Base-by-base conservation (phyloP, 1,139 yeast genomes). In the Protomyces macrosporus region DNA sequence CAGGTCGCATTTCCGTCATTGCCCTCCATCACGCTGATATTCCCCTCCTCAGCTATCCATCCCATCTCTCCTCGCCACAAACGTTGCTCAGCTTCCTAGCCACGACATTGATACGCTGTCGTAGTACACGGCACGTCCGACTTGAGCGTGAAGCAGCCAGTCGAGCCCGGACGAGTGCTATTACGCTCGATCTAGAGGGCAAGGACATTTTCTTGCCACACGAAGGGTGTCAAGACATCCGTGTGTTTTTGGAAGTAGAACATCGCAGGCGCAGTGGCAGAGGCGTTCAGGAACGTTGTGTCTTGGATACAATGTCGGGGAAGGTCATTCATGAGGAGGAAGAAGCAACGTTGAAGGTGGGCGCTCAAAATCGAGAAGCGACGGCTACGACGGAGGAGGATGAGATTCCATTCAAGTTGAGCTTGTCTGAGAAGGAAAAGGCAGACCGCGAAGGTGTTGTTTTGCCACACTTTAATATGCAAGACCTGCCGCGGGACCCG, bases 381-480 rank as follows among this genome's bases (percentile, higher is more conserved):
- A 33, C 52, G n/a, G 23, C 23, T 9, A 32, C 36, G 10, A 12
- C 34, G 7, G 23, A 12, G 36, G 12, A 50, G 37, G 36, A 50
- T 12, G 35, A 48, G 53, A 80, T 79, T n/a, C 73, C 87, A 65
- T 93, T 93, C 77, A 90, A 90, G 70, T 77, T 93, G 66, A 79
- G 85, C 1, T 87, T 95, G 0, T 86, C 84, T 6, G 81, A 82
- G 1, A 86, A 84, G 70, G 97, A 91, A 72, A 86, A 82, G 69
- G 73, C 79, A 60, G 96, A 95, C 0, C 83, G 85, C 68, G 96
- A 89, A 42, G 86, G 87, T 69, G 97, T 91, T 3, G 95, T 87
- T 57, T 78, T 93, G 67, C 98, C 98, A 12, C 93, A 80, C 72
- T 63, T 90, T 78, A 88, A 88, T 70, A 97, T 98, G 0, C 98